Percentiles rank a stretch among this genome's conserved stretches.
Evolutionary conservation across 2,329 filamentous ascomycete genomes (phyloP).

Genomic region (Graphium sp.): DNA sequence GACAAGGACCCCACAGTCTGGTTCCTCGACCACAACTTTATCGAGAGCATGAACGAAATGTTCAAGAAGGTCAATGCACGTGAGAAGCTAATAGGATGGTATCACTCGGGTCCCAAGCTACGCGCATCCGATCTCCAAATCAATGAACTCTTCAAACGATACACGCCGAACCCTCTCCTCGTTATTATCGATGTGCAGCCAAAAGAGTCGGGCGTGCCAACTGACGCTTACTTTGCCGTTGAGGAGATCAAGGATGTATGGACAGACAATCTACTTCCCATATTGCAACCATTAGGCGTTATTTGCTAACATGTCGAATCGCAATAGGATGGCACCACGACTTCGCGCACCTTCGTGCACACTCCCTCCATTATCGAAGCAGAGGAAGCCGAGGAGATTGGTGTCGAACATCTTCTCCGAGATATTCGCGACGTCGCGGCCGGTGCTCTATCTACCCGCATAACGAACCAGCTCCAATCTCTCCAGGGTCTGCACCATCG

Average conservation of each 20-base stretch:
- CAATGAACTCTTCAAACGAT: slow-evolving; percentile 99
- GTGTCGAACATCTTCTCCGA: slow-evolving; percentile 90
- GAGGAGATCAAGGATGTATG: slow-evolving; percentile 98
- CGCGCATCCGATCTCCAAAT: slow-evolving; percentile 94
- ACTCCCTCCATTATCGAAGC: slow-evolving; percentile 97
- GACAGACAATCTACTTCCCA: slow-evolving; percentile 6
- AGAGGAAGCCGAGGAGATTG: slow-evolving; percentile 97
- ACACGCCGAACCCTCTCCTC: slow-evolving; percentile 87
- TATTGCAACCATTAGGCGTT: slow-evolving; percentile 1
- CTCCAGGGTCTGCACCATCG: slow-evolving; percentile 90
- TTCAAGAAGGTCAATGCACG: slow-evolving; percentile 99
- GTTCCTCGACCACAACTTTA: slow-evolving; percentile 99
- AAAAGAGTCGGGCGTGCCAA: slow-evolving; percentile 93
- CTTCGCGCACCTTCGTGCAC: slow-evolving; percentile 93
- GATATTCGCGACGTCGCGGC: slow-evolving; percentile 97
- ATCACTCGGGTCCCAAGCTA: slow-evolving; percentile 94
- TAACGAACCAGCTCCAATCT: slow-evolving; percentile 95
- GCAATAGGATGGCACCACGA: slow-evolving; percentile 81
- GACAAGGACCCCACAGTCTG: slow-evolving; percentile 97
- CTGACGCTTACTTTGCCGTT: slow-evolving; percentile 96
- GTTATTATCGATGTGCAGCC: slow-evolving; percentile 98
- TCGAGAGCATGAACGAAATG: slow-evolving; percentile 99
- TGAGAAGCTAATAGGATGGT: slow-evolving; percentile 99
- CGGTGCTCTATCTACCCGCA: slow-evolving; percentile 86
- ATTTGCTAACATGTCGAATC: slow-evolving; percentile 3